These are phyloP conservation scores for Aurinia saxatilis DNA, from an alignment of 345 rosid species.

Conservation along the genomic window DNA sequence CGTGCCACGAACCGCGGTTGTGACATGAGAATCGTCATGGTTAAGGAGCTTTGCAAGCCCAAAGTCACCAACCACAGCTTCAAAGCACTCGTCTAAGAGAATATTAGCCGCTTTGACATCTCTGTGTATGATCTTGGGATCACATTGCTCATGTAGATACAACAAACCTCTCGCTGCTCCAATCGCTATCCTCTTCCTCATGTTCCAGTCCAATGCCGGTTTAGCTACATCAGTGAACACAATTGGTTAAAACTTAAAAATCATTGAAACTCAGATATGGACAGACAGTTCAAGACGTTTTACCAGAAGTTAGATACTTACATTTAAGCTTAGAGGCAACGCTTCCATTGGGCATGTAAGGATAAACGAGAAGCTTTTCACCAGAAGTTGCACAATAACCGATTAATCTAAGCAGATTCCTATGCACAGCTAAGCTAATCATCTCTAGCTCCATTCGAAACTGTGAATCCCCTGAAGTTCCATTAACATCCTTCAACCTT, in stretches of 20 bases:
- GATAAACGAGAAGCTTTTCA: conserved; percentile 87
- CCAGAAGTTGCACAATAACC: conserved; percentile 69
- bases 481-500: conserved; percentile 69
- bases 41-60: conserved; percentile 93
- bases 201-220: conserved; percentile 82
- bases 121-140: conserved; percentile 89
- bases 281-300: not conserved
- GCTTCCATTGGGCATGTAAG: conserved; percentile 93
- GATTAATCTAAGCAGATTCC: conserved; percentile 63
- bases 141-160: conserved; percentile 89
- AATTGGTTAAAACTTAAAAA: not conserved
- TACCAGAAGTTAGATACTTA: too few species aligned
- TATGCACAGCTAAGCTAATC: conserved; percentile 96
- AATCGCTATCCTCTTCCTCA: conserved; percentile 82
- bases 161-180: conserved; percentile 92
- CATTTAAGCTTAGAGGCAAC: conserved; percentile 91
- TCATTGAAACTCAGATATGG: not conserved
- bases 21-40: conserved; percentile 87
- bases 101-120: conserved; percentile 94
- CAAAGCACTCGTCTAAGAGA: conserved; percentile 72
- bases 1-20: conserved; percentile 93
- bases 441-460: conserved; percentile 86
- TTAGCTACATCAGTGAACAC: conserved; percentile 38
- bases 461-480: conserved; percentile 76
- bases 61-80: conserved; percentile 90